phyloP scores from a whole-genome alignment of 176 grass and related monocot genomes.

The Triticum turgidum region DNA sequence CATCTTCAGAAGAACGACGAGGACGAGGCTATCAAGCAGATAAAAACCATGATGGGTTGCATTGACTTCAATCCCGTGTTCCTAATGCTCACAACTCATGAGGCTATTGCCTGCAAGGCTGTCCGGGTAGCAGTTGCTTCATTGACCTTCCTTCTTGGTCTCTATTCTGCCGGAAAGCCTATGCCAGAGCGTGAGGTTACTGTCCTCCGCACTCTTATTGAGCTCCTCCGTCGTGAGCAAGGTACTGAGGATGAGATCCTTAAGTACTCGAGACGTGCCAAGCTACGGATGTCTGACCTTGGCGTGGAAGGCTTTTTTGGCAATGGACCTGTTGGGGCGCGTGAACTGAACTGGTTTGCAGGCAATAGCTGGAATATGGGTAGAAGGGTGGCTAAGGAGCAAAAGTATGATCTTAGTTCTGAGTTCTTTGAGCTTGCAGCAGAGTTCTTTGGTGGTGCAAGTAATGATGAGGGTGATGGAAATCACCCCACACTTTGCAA shows the following conservation, averaged over 20 bases:
- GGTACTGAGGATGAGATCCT: constrained; percentile 73
- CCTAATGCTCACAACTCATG: constrained; percentile 68
- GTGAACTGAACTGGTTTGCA: constrained; percentile 87
- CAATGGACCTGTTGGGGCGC: constrained; percentile 53
- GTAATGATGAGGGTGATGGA: constrained; percentile 37
- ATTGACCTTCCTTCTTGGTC: constrained; percentile 59
- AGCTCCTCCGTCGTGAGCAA: constrained; percentile 54
- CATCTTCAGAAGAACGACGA: constrained; percentile 72
- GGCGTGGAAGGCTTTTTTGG: constrained; percentile 68
- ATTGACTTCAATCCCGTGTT: constrained; percentile 78
- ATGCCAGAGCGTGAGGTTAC: constrained; percentile 73
- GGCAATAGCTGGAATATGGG: constrained; percentile 68
- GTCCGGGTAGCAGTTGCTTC: constrained; percentile 58
- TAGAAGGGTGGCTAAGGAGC: constrained; percentile 46
- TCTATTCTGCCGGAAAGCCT: constrained; percentile 66
- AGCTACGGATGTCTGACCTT: constrained; percentile 55
- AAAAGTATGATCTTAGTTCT: constrained; percentile 51
- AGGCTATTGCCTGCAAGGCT: constrained; percentile 74
- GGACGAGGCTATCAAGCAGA: constrained; percentile 64
- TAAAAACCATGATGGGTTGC: constrained; percentile 75
- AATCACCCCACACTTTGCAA: constrained; percentile 62
- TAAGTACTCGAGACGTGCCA: constrained; percentile 67
- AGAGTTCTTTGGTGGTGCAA: constrained; percentile 49
- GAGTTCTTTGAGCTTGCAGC: constrained; percentile 84
- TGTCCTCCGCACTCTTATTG: constrained; percentile 77